These are phyloP conservation scores for Boletus sp. DNA, from an alignment of 1,284 basidiomycete genomes.

Conservation along the genomic window DNA sequence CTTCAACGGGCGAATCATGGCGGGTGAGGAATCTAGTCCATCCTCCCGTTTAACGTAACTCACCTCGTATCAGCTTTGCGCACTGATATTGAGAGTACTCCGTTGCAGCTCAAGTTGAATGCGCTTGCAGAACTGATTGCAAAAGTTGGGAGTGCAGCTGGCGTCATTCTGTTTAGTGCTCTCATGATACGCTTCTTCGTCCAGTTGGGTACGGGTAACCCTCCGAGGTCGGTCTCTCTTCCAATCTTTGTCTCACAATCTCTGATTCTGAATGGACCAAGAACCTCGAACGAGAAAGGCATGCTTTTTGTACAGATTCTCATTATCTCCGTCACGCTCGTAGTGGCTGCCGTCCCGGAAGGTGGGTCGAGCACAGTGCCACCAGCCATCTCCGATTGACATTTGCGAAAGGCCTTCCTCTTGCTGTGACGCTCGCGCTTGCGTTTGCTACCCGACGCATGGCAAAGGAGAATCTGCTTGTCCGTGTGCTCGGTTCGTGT, in stretches of 20 bases:
- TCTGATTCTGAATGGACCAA: slow-evolving; percentile 24
- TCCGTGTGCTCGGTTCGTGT: slow-evolving; percentile 92
- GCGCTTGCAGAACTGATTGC: slow-evolving; percentile 90
- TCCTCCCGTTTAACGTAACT: slow-evolving; percentile 9
- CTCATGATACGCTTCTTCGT: slow-evolving; percentile 96
- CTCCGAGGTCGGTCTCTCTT: slow-evolving; percentile 39
- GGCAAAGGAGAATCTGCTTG: slow-evolving; percentile 91
- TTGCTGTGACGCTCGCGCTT: slow-evolving; percentile 94
- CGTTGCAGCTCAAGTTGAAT: slow-evolving; percentile 93
- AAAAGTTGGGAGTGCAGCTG: slow-evolving; percentile 81
- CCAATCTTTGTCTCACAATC: neutral
- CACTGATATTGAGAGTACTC: slow-evolving; percentile 81
- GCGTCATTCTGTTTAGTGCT: slow-evolving; percentile 76
- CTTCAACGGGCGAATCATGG: slow-evolving; percentile 96
- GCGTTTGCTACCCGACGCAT: slow-evolving; percentile 97
- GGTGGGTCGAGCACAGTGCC: slow-evolving; percentile 39
- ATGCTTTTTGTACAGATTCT: slow-evolving; percentile 91
- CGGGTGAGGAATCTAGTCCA: slow-evolving; percentile 50
- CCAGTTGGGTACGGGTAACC: slow-evolving; percentile 61
- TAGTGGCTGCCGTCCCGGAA: slow-evolving; percentile 98
- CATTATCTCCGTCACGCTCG: slow-evolving; percentile 91
- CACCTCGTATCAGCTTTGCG: slow-evolving; percentile 56
- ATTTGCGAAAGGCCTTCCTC: slow-evolving; percentile 66
- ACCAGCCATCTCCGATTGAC: slow-evolving; percentile 11
- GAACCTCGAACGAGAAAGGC: slow-evolving; percentile 79